Conservation (phyloP, 2,329 filamentous ascomycete species). For the Scedosporium aurantiacum region DNA sequence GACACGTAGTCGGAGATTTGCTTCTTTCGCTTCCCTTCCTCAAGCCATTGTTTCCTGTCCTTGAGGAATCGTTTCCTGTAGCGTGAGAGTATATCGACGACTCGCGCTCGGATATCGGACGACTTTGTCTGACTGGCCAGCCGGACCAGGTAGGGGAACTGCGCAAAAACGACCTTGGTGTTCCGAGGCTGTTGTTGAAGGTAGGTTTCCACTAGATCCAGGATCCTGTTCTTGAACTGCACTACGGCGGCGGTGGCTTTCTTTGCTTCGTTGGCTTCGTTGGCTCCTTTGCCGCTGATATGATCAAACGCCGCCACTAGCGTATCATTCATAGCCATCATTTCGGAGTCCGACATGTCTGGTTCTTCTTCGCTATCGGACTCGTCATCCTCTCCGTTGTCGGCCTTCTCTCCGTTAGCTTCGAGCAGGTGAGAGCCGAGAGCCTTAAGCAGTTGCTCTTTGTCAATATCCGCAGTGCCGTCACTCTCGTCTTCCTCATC, state of each 20-base stretch:
- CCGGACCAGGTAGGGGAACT: constrained; percentile 64
- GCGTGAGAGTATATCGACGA: constrained; percentile 57
- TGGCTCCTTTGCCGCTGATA: constrained; percentile 48
- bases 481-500: constrained; percentile 4
- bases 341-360: constrained; percentile 77
- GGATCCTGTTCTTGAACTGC: constrained; percentile 87
- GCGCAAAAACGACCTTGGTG: constrained; percentile 50
- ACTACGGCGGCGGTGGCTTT: constrained; percentile 80
- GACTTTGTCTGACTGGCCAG: constrained; percentile 64
- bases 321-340: constrained; percentile 78
- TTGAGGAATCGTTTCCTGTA: constrained; percentile 60
- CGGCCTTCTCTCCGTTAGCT: constrained; percentile 53
- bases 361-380: constrained; percentile 85
- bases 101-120: constrained; percentile 64
- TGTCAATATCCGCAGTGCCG: not conserved
- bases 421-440: constrained; percentile 4
- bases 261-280: constrained; percentile 73
- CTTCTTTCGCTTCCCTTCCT: constrained; percentile 29
- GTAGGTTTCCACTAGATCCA: constrained; percentile 80
- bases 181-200: constrained; percentile 63
- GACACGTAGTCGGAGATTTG: constrained; percentile 32
- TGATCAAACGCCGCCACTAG: constrained; percentile 79
- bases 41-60: constrained; percentile 23
- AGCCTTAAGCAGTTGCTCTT: not conserved
- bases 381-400: constrained; percentile 28